phyloP scores from a whole-genome alignment of 1,284 basidiomycete species.

The Paramarasmius palmivorus region DNA sequence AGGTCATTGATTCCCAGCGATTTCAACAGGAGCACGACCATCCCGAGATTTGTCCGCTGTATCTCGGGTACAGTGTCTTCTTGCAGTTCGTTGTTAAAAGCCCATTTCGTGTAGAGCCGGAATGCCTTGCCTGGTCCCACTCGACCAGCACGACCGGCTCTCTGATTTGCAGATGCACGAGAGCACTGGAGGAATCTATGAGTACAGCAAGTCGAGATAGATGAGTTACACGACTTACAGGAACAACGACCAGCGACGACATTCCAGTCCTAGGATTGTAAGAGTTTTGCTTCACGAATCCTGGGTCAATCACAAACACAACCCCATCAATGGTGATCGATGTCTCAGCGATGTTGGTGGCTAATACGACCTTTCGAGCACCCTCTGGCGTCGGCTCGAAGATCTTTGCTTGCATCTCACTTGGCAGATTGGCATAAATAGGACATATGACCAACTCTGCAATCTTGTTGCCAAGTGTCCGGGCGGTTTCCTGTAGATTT shows the following conservation, averaged over 20 bases:
- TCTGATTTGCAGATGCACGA: slow-evolving; percentile 94
- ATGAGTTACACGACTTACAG: slow-evolving; percentile 52
- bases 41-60: slow-evolving; percentile 95
- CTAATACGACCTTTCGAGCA: slow-evolving; percentile 94
- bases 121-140: slow-evolving; percentile 99
- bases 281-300: slow-evolving; percentile 97
- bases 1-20: slow-evolving; percentile 97
- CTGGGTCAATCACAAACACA: slow-evolving; percentile 97
- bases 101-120: slow-evolving; percentile 95
- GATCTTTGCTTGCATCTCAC: slow-evolving; percentile 99
- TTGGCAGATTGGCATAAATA: slow-evolving; percentile 97
- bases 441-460: slow-evolving; percentile 94
- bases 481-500: slow-evolving; percentile 92
- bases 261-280: slow-evolving; percentile 97
- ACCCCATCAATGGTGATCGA: slow-evolving; percentile 98
- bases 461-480: slow-evolving; percentile 94
- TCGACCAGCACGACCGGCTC: slow-evolving; percentile 95
- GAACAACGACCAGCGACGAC: slow-evolving; percentile 92
- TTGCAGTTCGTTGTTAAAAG: slow-evolving; percentile 94
- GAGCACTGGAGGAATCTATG: slow-evolving; percentile 77
- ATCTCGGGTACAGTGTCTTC: slow-evolving; percentile 98
- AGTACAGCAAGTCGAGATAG: slow-evolving; percentile 6
- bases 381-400: slow-evolving; percentile 98
- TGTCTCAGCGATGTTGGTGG: slow-evolving; percentile 98
- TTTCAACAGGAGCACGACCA: slow-evolving; percentile 94